Evolutionary conservation across 1,284 basidiomycete species (phyloP), one percentile per base, ranked within the genome.

Genomic region (Agroathelia rolfsii): DNA sequence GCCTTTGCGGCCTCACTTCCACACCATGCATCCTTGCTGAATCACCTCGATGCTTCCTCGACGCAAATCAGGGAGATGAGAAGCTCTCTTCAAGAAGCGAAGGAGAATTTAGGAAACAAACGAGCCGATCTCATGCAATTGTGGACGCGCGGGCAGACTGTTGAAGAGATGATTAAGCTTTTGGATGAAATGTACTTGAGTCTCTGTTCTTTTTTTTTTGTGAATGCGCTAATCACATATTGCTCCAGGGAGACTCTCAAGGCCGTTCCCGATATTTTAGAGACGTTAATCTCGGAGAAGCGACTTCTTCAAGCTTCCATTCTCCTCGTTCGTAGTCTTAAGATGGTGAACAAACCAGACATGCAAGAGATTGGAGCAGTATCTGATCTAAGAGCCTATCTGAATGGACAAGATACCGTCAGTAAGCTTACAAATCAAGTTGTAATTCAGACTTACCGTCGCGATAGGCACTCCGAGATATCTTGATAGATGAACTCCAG

Each of bases 241-340:
- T 39, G 36, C 21, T 18, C 8, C 42, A 95, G 93, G 36, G 93
- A 97, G 51, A 72, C 85, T 46, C 64, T 99, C 23, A 93, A 92
- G 54, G 69, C 79, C 29, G 81, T 97, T 1, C 94, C 95, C 1
- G 95, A 98, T 49, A 69, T 80, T 13, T 66, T 99, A 17, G 95
- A 98, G 55, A 79, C 81, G 4, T 62, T 97, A n/a, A 89, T 98
- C 53, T 85, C 92, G 1, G 95, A 97, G 55, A 98, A 98, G 53
- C 76, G 85, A 5, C 76, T 97, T 32, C 61, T 97, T 22, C 82
- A 93, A 43, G 94, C 94, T 0, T 79, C 94, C 2, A 75, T 88
- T 10, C 63, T 98, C 14, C 74, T 99, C 16, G 79, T 95, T 23
- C 69, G 84, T 28, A 92, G 87, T 49, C 59, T 95, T 34, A 97